A percentile compares a stretch with the other conserved stretches of the same genome.
These are phyloP conservation scores for Candida berthetii DNA, from an alignment of 805 yeast genomes.

Conservation along the genomic window DNA sequence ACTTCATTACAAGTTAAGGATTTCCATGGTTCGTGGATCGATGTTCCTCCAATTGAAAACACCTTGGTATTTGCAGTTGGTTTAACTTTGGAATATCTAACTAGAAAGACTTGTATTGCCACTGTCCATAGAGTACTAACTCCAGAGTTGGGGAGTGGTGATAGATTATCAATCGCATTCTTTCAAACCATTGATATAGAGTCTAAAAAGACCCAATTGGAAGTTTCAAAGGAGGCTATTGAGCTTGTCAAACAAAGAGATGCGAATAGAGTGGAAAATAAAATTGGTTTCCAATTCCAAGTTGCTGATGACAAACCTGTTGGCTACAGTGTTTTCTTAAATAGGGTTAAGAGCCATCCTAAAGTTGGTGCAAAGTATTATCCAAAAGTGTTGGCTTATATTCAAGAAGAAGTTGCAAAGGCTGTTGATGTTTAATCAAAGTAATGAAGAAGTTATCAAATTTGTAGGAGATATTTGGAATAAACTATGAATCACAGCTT, in stretches of 20 bases:
- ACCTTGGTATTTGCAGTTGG: slow-evolving; percentile 44
- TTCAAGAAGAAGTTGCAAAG: slow-evolving; percentile 11
- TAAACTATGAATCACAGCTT: no score
- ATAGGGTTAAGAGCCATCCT: slow-evolving; percentile 42
- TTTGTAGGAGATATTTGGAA: no score
- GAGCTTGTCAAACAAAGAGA: slow-evolving; percentile 13
- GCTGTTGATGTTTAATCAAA: slow-evolving; percentile 1
- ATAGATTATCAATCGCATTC: slow-evolving; percentile 40
- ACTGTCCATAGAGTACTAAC: slow-evolving; percentile 40
- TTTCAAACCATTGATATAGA: slow-evolving; percentile 38
- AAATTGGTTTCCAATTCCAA: slow-evolving; percentile 21
- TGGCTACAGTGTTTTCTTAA: slow-evolving; percentile 39
- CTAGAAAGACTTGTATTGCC: slow-evolving; percentile 42
- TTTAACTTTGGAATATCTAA: slow-evolving; percentile 40
- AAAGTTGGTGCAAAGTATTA: slow-evolving; percentile 42
- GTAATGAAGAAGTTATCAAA: no score
- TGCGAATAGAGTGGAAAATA: slow-evolving; percentile 10
- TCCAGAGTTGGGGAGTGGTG: slow-evolving; percentile 14
- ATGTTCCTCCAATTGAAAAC: slow-evolving; percentile 33
- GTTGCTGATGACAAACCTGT: slow-evolving; percentile 29
- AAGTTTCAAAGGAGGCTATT: slow-evolving; percentile 10
- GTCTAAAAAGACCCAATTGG: slow-evolving; percentile 12
- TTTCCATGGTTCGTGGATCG: slow-evolving; percentile 40
- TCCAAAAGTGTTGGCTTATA: slow-evolving; percentile 32
- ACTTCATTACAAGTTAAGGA: slow-evolving; percentile 39